Conservation (phyloP, 2,329 filamentous ascomycete species). For the Talaromyces sp. region DNA sequence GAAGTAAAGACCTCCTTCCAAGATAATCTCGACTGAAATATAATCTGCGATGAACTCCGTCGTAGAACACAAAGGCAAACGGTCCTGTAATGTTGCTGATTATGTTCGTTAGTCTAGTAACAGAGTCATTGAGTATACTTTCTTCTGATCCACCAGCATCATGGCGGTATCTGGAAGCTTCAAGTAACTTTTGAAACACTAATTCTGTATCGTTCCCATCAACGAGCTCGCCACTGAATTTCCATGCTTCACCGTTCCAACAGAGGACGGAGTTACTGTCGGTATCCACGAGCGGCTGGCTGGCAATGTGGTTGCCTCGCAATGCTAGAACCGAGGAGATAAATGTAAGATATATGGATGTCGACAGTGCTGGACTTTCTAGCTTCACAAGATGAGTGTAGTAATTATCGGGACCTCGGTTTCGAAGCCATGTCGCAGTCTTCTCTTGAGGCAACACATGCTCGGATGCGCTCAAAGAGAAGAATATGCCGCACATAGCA, state of each 20-base stretch:
- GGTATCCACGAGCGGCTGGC: constrained; percentile 65
- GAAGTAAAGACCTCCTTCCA: constrained; percentile 75
- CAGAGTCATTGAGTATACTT: constrained; percentile 15
- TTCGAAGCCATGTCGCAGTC: constrained; percentile 31
- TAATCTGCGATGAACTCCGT: constrained; percentile 56
- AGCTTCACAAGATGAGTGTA: constrained; percentile 28
- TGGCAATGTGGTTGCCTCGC: constrained; percentile 65
- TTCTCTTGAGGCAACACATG: constrained; percentile 29
- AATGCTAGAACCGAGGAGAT: constrained; percentile 84
- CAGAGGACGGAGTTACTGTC: constrained; percentile 64
- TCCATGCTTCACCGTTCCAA: constrained; percentile 98
- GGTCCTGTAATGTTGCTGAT: constrained; percentile 68
- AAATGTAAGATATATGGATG: constrained; percentile 53
- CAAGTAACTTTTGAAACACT: constrained; percentile 58
- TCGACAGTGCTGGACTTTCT: not conserved
- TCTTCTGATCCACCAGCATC: constrained; percentile 15
- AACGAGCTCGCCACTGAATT: constrained; percentile 54
- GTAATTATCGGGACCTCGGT: constrained; percentile 43
- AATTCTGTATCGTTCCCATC: constrained; percentile 70
- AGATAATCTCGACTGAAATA: constrained; percentile 85
- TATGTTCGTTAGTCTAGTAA: constrained; percentile 36
- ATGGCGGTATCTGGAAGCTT: constrained; percentile 28
- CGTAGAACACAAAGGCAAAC: constrained; percentile 83
- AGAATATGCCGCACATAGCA: constrained; percentile 50
- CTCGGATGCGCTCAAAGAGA: constrained; percentile 39